Evolutionary conservation across 148 eudicot genomes (phyloP).

Genomic region (Chenopodium quinoa): DNA sequence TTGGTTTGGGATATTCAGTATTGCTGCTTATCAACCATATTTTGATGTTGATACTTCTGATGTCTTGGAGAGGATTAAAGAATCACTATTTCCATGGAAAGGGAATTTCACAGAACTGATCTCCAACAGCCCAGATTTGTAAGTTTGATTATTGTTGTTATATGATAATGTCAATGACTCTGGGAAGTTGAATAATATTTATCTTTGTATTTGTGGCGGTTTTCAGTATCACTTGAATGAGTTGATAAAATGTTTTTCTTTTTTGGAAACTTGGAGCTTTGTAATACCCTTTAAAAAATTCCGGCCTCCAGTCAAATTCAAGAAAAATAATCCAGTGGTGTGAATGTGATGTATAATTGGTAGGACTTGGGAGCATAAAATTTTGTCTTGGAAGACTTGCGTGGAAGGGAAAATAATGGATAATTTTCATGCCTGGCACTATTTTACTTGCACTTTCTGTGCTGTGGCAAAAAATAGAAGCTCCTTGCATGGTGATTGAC

Average conservation of each 20-base stretch:
- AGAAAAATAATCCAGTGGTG: not conserved
- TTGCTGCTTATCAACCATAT: constrained; percentile 82
- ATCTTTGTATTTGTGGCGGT: not conserved
- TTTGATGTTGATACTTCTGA: constrained; percentile 97
- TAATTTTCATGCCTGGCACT: not conserved
- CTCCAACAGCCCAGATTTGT: constrained; percentile 86
- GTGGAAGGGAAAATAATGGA: not conserved
- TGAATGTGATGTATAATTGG: not conserved
- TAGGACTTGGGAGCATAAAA: not conserved
- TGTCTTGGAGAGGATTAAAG: constrained; percentile 88
- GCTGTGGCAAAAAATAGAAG: not conserved
- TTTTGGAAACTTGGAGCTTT: not conserved
- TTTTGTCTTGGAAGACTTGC: not conserved
- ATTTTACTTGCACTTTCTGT: not conserved
- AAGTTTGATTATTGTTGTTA: constrained; percentile 26
- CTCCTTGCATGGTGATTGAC: not conserved
- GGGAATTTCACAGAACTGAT: constrained; percentile 84
- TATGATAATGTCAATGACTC: not conserved
- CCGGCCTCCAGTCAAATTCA: not conserved
- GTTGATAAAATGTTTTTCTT: not conserved
- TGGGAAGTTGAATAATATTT: not conserved
- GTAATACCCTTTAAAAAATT: not conserved
- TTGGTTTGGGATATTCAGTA: constrained; percentile 70
- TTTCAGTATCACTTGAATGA: not conserved
- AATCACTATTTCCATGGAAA: constrained; percentile 86